Evolutionary conservation across 139 green algal species (phyloP).

Genomic region (Chlorella sorokiniana): DNA sequence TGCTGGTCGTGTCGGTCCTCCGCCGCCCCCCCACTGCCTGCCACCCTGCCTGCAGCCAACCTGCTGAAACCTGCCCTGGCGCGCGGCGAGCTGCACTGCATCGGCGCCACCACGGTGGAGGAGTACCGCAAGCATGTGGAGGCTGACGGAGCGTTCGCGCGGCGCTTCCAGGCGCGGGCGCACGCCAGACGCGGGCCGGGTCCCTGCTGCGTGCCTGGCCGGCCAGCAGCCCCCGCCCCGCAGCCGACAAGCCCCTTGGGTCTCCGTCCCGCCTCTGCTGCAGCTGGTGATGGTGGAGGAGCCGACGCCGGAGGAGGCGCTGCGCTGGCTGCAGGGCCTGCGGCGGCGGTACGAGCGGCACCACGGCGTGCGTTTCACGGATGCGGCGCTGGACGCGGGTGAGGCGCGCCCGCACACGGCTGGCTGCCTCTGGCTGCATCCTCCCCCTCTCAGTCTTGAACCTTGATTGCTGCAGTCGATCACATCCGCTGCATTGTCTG

Average conservation of each 20-base stretch:
- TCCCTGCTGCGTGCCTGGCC: not conserved
- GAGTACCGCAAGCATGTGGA: slow-evolving; percentile 92
- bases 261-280: not conserved
- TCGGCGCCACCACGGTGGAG: slow-evolving; percentile 90
- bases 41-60: slow-evolving; percentile 61
- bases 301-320: slow-evolving; percentile 68
- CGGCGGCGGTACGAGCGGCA: slow-evolving; percentile 81
- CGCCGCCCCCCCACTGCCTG: not conserved
- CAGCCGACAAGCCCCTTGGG: not conserved
- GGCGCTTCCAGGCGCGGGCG: slow-evolving; percentile 89
- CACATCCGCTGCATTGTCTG: no score
- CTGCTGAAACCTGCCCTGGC: slow-evolving; percentile 88
- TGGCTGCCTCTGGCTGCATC: no score
- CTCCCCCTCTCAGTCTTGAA: no score
- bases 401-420: slow-evolving; percentile 15
- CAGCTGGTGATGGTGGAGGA: slow-evolving; percentile 83
- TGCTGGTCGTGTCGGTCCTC: not conserved
- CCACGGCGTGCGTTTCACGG: slow-evolving; percentile 76
- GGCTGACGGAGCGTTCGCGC: slow-evolving; percentile 82
- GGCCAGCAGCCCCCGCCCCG: not conserved
- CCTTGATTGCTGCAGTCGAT: no score
- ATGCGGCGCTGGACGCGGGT: slow-evolving; percentile 57
- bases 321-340: slow-evolving; percentile 78
- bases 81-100: slow-evolving; percentile 70
- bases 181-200: no score